Evolutionary conservation across 1,139 yeast species (phyloP), one percentile per base, ranked within the genome.

Genomic region (Geotrichum fermentans): DNA sequence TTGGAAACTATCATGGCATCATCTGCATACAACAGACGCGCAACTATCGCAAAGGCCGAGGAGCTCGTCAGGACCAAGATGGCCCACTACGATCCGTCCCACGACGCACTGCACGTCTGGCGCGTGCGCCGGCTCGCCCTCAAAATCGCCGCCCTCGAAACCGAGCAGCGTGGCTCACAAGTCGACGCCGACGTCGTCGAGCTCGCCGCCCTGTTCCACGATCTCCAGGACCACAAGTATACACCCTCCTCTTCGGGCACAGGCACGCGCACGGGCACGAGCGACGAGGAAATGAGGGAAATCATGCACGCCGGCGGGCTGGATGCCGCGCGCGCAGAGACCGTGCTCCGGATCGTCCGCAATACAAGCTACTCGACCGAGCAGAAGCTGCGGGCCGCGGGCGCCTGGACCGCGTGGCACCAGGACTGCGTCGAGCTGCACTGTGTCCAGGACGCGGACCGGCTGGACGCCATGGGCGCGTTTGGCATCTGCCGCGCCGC

Each of bases 391-490:
- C 52, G 55, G 13, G 55, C 50, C 2, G 44, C 47, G 6, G 61
- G 59, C n/a, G 36, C 48, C 16, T 62, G 68, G 68, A 56, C 62
- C 14, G 53, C 50, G 11, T 62, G 65, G 65, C 64, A 61, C 40
- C 52, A 55, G 16, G 52, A 49, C 10, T 61, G 66, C 42, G 40
- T 41, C 6, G 70, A 67, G 50, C 58, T 64, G 45, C 64, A 62
- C 41, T 64, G 61, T 53, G 69, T 68, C 4, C 67, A 63, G 47
- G 72, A 68, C 50, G 72, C 72, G 2, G 72, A 68, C 51, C 53
- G 71, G 38, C 56, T 68, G 8, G 72, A 68, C 43, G 71, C 72
- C 4, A 64, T 67, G 43, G 72, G 72, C 7, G 64, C 65, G 3
- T 54, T 68, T 47, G 72, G 72, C 6, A 54, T 68, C 26, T 57